These are phyloP conservation scores for Ceratobasidium sp. DNA, from an alignment of 1,284 basidiomycete genomes.

Conservation along the genomic window DNA sequence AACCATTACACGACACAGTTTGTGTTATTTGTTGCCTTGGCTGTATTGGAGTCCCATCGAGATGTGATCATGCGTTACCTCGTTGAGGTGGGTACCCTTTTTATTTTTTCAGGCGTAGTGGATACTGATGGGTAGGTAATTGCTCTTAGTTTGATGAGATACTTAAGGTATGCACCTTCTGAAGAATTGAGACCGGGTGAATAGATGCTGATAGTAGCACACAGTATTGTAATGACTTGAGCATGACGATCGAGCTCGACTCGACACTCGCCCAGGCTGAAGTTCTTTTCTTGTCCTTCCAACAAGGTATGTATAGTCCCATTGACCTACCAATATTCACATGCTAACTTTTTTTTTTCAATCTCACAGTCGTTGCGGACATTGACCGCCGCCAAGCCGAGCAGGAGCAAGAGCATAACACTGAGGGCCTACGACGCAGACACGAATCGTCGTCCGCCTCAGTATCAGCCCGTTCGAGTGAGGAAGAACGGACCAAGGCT, in stretches of 20 bases:
- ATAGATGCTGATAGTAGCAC: constrained; percentile 32
- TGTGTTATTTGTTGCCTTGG: constrained; percentile 94
- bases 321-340: constrained; percentile 48
- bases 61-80: constrained; percentile 95
- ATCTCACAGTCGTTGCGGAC: constrained; percentile 78
- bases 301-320: constrained; percentile 60
- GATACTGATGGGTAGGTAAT: constrained; percentile 53
- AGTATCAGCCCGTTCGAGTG: constrained; percentile 22
- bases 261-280: constrained; percentile 93
- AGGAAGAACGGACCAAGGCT: constrained; percentile 31
- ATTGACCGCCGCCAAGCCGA: constrained; percentile 82
- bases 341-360: constrained; percentile 51
- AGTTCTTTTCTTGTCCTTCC: constrained; percentile 89
- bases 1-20: constrained; percentile 90
- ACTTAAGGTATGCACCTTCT: constrained; percentile 73
- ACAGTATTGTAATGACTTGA: constrained; percentile 93
- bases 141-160: constrained; percentile 78
- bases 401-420: constrained; percentile 30
- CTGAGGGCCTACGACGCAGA: constrained; percentile 39
- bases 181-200: constrained; percentile 53
- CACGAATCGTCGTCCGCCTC: constrained; percentile 3
- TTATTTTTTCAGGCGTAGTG: constrained; percentile 53
- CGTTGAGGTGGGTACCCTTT: constrained; percentile 79
- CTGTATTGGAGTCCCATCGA: constrained; percentile 92
- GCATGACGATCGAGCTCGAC: constrained; percentile 94